Evolutionary conservation across 352 stramenopile genomes (phyloP).

Genomic region (Globisporangium nodosum): DNA sequence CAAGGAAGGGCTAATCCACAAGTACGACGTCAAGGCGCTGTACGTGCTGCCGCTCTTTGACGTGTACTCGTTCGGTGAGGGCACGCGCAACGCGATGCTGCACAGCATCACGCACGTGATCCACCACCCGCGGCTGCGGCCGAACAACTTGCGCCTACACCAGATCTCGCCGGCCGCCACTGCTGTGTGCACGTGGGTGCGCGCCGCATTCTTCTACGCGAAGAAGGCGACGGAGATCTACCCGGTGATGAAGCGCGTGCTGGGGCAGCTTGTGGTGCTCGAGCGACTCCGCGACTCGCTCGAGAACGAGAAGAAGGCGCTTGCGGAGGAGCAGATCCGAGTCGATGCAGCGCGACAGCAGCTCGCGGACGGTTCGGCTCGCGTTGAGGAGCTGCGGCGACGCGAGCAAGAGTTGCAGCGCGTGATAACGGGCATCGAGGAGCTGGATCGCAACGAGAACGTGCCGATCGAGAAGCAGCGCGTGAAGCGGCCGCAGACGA

Average conservation of each 20-base stretch:
- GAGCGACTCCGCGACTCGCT: conserved; percentile 40
- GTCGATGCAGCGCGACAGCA: conserved; percentile 17
- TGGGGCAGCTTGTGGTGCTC: conserved; percentile 49
- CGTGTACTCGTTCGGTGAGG: conserved; percentile 73
- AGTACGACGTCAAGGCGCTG: conserved; percentile 71
- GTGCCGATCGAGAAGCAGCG: conserved; percentile 49
- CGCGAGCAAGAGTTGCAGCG: conserved; percentile 33
- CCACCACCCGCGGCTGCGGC: conserved; percentile 62
- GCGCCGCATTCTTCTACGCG: conserved; percentile 65
- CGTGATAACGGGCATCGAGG: conserved; percentile 58
- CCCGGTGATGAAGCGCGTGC: conserved; percentile 47
- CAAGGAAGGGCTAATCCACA: conserved; percentile 73
- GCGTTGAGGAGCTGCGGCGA: conserved; percentile 11
- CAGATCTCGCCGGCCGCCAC: conserved; percentile 58
- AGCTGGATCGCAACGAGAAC: conserved; percentile 48
- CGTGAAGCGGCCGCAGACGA: conserved; percentile 42
- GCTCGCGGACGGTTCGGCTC: conserved; percentile 1
- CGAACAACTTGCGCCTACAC: conserved; percentile 55
- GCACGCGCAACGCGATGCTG: conserved; percentile 49
- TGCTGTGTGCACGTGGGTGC: conserved; percentile 63
- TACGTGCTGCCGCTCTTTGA: conserved; percentile 79
- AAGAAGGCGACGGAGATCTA: conserved; percentile 62
- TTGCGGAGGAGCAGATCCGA: conserved; percentile 15
- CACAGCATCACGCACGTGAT: conserved; percentile 61
- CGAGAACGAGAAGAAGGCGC: conserved; percentile 15